Conservation (phyloP, 2,329 filamentous ascomycete genomes). For the Pestalotiopsis sp. region DNA sequence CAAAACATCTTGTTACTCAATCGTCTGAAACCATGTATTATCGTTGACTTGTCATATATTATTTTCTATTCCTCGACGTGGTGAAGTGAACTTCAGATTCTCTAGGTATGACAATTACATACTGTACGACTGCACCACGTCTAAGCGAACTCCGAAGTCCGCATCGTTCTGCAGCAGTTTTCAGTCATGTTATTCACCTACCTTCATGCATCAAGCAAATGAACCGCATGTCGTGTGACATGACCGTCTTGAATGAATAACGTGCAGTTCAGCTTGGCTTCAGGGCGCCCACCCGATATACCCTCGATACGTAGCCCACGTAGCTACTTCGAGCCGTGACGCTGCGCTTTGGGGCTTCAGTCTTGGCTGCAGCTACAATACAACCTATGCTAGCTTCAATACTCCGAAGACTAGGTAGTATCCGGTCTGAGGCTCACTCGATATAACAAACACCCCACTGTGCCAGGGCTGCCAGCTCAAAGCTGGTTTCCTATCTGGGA, state of each 20-base stretch:
- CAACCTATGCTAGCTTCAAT: not conserved
- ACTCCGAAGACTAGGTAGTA: not conserved
- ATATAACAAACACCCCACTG: not conserved
- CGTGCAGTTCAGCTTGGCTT: not conserved
- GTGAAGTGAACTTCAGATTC: not conserved
- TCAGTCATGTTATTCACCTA: not conserved
- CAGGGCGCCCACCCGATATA: not conserved
- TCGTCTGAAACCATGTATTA: not conserved
- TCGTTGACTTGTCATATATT: not conserved
- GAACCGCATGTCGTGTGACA: not conserved
- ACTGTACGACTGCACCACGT: not conserved
- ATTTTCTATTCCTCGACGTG: not conserved
- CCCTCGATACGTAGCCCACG: not conserved
- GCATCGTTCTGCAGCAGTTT: not conserved
- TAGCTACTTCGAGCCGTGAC: not conserved
- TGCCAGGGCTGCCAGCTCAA: not conserved
- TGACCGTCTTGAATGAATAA: no score
- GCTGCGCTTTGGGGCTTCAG: not conserved
- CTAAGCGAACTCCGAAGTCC: slow-evolving; percentile 9
- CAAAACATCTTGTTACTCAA: not conserved
- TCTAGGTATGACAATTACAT: not conserved
- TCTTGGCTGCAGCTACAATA: slow-evolving; percentile 2
- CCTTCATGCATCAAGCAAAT: not conserved
- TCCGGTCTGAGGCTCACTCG: not conserved
- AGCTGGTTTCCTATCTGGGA: not conserved